Evolutionary conservation across 2,329 filamentous ascomycete genomes (phyloP).

Genomic region (Chaetomiaceae sp.): DNA sequence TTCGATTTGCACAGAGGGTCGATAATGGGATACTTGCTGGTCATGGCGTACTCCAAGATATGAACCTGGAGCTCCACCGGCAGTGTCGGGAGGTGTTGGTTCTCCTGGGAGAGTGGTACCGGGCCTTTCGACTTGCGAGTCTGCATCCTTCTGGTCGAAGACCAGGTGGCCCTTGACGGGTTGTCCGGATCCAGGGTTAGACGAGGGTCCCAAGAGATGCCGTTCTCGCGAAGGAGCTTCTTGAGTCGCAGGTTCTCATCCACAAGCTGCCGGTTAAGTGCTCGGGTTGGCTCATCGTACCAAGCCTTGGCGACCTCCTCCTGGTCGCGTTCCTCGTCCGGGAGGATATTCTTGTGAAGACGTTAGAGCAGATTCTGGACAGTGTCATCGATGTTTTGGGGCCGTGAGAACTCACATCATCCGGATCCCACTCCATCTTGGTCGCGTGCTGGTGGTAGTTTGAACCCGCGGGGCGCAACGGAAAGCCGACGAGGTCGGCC

Average conservation of each 20-base stretch:
- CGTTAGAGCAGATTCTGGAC: neutral
- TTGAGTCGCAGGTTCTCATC: slow-evolving; percentile 49
- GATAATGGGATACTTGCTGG: slow-evolving; percentile 45
- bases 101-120: neutral
- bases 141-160: slow-evolving; percentile 2
- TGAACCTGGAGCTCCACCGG: slow-evolving; percentile 50
- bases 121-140: slow-evolving; percentile 12
- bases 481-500: too few species aligned
- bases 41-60: slow-evolving; percentile 48
- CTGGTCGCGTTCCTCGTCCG: slow-evolving; percentile 50
- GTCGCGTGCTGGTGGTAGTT: neutral
- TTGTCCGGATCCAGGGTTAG: slow-evolving; percentile 22
- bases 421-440: slow-evolving; percentile 8
- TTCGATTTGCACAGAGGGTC: slow-evolving; percentile 47
- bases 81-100: slow-evolving; percentile 36
- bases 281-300: slow-evolving; percentile 46
- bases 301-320: slow-evolving; percentile 45
- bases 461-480: too few species aligned
- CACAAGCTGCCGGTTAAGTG: slow-evolving; percentile 40
- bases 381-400: too few species aligned
- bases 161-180: slow-evolving; percentile 4
- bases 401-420: slow-evolving; percentile 7
- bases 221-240: slow-evolving; percentile 47
- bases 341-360: slow-evolving; percentile 18
- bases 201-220: slow-evolving; percentile 46